A percentile compares a stretch with the other conserved stretches of the same genome.
phyloP scores from a whole-genome alignment of 1,284 basidiomycete species.

The Cutaneotrichosporon dermatis region DNA sequence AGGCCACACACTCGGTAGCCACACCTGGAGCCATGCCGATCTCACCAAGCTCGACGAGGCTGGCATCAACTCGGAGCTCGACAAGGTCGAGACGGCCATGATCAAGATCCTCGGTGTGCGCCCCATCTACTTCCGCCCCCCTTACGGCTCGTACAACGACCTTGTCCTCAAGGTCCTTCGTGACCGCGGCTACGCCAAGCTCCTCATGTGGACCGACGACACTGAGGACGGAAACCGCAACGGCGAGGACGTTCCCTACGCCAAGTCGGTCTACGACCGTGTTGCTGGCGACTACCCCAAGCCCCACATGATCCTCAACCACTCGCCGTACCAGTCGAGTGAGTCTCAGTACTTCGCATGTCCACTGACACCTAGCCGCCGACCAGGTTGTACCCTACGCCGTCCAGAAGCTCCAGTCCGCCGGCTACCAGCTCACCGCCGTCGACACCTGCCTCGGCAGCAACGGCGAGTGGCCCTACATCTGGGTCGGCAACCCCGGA shows the following conservation, averaged over 20 bases:
- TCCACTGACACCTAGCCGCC: too few species aligned
- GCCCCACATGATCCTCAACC: slow-evolving; percentile 40
- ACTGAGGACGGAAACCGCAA: slow-evolving; percentile 31
- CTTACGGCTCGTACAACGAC: slow-evolving; percentile 56
- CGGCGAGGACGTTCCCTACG: slow-evolving; percentile 31
- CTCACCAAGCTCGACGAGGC: slow-evolving; percentile 50
- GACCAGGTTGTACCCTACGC: slow-evolving; percentile 36
- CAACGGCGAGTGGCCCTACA: slow-evolving; percentile 44
- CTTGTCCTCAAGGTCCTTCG: slow-evolving; percentile 52
- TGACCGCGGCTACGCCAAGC: slow-evolving; percentile 49
- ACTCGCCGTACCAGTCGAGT: slow-evolving; percentile 26
- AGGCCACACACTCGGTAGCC: slow-evolving; percentile 55
- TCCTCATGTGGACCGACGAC: slow-evolving; percentile 47
- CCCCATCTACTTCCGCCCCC: slow-evolving; percentile 52
- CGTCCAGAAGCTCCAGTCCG: slow-evolving; percentile 26
- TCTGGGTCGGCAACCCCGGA: slow-evolving; percentile 35
- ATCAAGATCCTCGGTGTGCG: slow-evolving; percentile 53
- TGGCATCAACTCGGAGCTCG: slow-evolving; percentile 48
- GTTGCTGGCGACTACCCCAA: slow-evolving; percentile 30
- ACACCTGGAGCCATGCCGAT: slow-evolving; percentile 58
- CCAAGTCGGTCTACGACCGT: slow-evolving; percentile 28
- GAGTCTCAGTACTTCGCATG: too few species aligned
- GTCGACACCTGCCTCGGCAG: slow-evolving; percentile 42
- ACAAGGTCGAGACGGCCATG: slow-evolving; percentile 54
- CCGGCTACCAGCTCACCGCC: slow-evolving; percentile 45